Percentiles rank a stretch among this genome's conserved stretches.
phyloP scores from a whole-genome alignment of 495 filamentous ascomycete genomes.

The Trichocladium uniseriatum region DNA sequence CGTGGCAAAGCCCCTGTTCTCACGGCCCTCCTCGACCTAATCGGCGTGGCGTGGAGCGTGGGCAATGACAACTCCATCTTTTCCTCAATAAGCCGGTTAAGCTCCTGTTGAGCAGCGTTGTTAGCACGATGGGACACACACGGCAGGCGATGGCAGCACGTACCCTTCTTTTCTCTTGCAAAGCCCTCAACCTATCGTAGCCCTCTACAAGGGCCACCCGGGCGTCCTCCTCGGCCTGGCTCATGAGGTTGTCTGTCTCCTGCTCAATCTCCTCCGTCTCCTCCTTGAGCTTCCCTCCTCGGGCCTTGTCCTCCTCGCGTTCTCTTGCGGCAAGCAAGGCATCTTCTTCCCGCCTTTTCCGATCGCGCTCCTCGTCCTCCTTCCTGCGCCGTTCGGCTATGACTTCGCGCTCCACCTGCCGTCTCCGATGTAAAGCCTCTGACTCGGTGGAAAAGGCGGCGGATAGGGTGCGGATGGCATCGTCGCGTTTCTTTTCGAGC shows the following conservation, averaged over 20 bases:
- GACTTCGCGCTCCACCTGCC: constrained; percentile 17
- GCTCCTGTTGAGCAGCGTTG: constrained; percentile 17
- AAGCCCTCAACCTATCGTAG: constrained; percentile 14
- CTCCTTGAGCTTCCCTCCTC: constrained; percentile 11
- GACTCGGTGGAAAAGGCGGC: constrained; percentile 18
- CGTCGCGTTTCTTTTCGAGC: constrained; percentile 23
- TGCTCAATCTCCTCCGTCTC: constrained; percentile 22
- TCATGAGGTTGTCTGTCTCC: constrained; percentile 22
- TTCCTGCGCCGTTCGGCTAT: constrained; percentile 20
- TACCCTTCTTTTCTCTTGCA: constrained; percentile 29
- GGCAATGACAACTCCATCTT: constrained; percentile 22
- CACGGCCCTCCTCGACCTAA: constrained; percentile 10
- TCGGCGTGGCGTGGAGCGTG: not conserved
- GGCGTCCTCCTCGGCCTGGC: constrained; percentile 24
- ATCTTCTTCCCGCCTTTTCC: constrained; percentile 24
- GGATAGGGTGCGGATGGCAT: constrained; percentile 18
- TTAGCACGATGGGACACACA: constrained; percentile 2
- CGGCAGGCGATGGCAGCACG: not conserved
- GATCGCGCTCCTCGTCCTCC: constrained; percentile 29
- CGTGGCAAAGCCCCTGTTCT: not conserved
- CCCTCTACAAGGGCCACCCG: constrained; percentile 18
- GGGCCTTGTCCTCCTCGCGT: constrained; percentile 18
- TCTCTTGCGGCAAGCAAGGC: constrained; percentile 15
- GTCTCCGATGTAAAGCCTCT: constrained; percentile 11
- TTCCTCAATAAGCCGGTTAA: constrained; percentile 31